A percentile compares a stretch with the other conserved stretches of the same genome.
These are phyloP conservation scores for Aspergillus brasiliensis DNA, from an alignment of 2,329 filamentous ascomycete genomes.

Conservation along the genomic window DNA sequence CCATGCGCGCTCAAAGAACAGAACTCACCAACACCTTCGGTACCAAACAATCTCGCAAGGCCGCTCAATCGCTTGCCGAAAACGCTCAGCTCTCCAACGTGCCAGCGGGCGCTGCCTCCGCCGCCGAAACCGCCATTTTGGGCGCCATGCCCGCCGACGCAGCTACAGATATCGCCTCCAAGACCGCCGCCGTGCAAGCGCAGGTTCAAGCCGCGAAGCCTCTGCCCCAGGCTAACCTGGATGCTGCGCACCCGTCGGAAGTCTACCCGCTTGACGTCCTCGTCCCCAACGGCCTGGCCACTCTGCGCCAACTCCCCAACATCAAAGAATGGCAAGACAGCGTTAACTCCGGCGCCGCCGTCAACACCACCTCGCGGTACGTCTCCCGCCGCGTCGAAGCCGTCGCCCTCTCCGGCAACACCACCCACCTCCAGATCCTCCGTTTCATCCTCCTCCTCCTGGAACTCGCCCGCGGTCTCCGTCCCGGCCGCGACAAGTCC, in stretches of 20 bases:
- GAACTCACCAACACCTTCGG: conserved; percentile 54
- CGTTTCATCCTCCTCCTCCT: conserved; percentile 49
- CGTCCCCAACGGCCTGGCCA: conserved; percentile 44
- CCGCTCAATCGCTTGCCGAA: conserved; percentile 50
- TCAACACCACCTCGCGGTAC: conserved; percentile 47
- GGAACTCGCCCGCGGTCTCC: conserved; percentile 43
- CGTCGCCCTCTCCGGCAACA: conserved; percentile 42
- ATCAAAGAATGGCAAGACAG: conserved; percentile 47
- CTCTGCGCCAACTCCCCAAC: conserved; percentile 45
- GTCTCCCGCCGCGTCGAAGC: conserved; percentile 46
- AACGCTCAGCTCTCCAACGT: conserved; percentile 50
- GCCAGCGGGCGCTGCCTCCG: conserved; percentile 36
- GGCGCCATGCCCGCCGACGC: conserved; percentile 43
- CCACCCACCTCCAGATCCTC: conserved; percentile 46
- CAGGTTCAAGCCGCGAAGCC: conserved; percentile 51
- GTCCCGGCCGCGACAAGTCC: conserved; percentile 27
- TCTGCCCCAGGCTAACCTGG: conserved; percentile 46
- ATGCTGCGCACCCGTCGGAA: conserved; percentile 46
- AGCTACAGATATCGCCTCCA: conserved; percentile 33
- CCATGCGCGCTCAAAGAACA: conserved; percentile 41
- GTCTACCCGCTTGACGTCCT: conserved; percentile 49
- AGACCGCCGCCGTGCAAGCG: conserved; percentile 40
- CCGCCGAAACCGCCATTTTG: conserved; percentile 47
- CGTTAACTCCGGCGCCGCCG: conserved; percentile 36
- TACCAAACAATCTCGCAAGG: conserved; percentile 54